phyloP scores from a whole-genome alignment of 495 filamentous ascomycete genomes.

The Haplographium delicatum region DNA sequence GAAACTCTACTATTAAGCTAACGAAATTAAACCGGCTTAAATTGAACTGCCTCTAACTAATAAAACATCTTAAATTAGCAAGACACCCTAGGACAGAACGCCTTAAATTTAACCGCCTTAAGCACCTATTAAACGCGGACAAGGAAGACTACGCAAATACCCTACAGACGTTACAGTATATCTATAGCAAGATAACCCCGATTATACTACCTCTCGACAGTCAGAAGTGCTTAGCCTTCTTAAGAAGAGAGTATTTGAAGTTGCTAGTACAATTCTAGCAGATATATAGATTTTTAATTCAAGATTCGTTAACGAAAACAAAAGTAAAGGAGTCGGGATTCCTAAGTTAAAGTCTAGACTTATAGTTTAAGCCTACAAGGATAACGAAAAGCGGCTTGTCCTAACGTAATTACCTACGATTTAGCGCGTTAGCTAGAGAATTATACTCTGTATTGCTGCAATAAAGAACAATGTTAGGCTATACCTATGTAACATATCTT shows the following conservation, averaged over 20 bases:
- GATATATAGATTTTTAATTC: neutral
- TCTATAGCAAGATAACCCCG: neutral
- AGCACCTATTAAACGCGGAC: slow-evolving; percentile 1
- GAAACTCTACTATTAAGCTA: neutral
- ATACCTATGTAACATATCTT: neutral
- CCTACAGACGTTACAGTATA: neutral
- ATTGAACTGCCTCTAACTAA: neutral
- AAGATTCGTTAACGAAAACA: neutral
- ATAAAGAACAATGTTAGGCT: neutral
- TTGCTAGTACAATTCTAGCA: neutral
- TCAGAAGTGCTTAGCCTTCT: neutral
- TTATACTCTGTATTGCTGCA: neutral
- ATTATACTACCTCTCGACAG: neutral
- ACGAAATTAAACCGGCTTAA: neutral
- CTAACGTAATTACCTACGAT: neutral
- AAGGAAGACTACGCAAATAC: neutral
- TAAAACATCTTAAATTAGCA: neutral
- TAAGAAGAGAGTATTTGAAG: neutral
- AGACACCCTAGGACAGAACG: neutral
- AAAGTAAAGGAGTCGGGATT: neutral
- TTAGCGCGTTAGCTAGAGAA: neutral
- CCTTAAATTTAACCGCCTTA: neutral
- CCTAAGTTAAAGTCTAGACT: neutral
- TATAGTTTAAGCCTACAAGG: neutral
- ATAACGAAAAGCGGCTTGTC: neutral